phyloP scores from a whole-genome alignment of 129 eudicot genomes.

The Tagetes patula region DNA sequence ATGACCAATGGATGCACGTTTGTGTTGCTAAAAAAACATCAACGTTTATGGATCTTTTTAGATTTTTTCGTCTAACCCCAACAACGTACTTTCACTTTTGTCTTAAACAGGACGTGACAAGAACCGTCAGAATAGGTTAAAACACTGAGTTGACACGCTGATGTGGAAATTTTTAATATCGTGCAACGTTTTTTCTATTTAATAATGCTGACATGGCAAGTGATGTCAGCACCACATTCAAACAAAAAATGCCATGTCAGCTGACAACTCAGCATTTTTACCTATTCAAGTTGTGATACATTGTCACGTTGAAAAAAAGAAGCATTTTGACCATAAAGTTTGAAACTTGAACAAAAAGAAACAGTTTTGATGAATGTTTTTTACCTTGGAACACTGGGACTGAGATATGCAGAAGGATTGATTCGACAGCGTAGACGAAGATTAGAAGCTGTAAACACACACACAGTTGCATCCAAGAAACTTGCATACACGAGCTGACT shows the following conservation, averaged over 20 bases:
- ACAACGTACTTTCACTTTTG: too few relatives aligned
- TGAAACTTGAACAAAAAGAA: neutral
- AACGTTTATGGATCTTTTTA: neutral
- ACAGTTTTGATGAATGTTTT: neutral
- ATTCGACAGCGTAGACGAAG: slow-evolving; percentile 73
- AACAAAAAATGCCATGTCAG: neutral
- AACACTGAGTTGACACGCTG: neutral
- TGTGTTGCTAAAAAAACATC: slow-evolving; percentile 17
- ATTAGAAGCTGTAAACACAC: slow-evolving; percentile 67
- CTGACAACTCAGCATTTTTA: neutral
- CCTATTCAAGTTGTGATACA: neutral
- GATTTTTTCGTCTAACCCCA: too few relatives aligned
- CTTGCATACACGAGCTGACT: slow-evolving; percentile 69
- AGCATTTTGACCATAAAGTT: neutral
- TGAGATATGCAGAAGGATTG: slow-evolving; percentile 71
- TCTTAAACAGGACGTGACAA: too few relatives aligned
- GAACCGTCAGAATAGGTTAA: too few relatives aligned
- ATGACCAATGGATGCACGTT: slow-evolving; percentile 47
- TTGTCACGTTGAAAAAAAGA: neutral
- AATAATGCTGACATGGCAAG: neutral
- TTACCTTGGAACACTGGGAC: slow-evolving; percentile 66
- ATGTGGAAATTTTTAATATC: neutral
- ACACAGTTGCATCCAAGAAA: slow-evolving; percentile 75
- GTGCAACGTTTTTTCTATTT: neutral
- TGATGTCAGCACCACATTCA: neutral